Conservation (phyloP, 768 basidiomycete species). For the Clavulina sp. region DNA sequence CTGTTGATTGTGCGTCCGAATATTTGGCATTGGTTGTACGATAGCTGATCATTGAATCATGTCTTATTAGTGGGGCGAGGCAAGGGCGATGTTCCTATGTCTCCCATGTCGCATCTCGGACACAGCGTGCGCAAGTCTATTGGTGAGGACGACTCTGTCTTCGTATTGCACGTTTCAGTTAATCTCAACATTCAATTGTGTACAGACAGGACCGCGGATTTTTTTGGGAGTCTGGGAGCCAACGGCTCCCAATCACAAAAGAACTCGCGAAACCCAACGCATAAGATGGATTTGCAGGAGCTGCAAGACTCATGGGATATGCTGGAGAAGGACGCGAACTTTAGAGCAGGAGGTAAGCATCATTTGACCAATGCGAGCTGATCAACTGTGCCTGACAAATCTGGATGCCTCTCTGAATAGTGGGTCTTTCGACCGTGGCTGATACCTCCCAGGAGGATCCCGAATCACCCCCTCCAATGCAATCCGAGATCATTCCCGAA, state of each 20-base stretch:
- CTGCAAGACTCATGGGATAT: background rate
- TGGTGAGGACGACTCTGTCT: slow-evolving; percentile 26
- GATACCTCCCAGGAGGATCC: slow-evolving; percentile 28
- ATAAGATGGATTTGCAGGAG: background rate
- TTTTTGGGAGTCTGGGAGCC: slow-evolving; percentile 20
- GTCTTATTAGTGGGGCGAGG: slow-evolving; percentile 20
- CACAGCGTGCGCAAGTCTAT: slow-evolving; percentile 61
- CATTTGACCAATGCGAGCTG: background rate
- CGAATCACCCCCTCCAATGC: slow-evolving; percentile 23
- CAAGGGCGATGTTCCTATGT: slow-evolving; percentile 12
- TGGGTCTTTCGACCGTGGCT: slow-evolving; percentile 29
- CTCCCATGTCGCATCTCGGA: slow-evolving; percentile 25
- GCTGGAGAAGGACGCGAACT: background rate
- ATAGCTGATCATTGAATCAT: background rate
- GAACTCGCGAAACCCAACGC: background rate
- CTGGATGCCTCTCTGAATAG: background rate
- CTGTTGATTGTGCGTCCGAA: background rate
- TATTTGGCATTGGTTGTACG: background rate
- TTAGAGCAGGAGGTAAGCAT: background rate
- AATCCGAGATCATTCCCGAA: slow-evolving; percentile 18
- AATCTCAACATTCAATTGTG: slow-evolving; percentile 30
- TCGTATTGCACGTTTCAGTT: slow-evolving; percentile 54
- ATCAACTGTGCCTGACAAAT: background rate
- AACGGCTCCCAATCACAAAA: slow-evolving; percentile 6
- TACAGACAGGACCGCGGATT: slow-evolving; percentile 7